A percentile compares a stretch with the other conserved stretches of the same genome.
Evolutionary conservation across 805 yeast genomes (phyloP).

Genomic region (Nadsonia fulvescens): DNA sequence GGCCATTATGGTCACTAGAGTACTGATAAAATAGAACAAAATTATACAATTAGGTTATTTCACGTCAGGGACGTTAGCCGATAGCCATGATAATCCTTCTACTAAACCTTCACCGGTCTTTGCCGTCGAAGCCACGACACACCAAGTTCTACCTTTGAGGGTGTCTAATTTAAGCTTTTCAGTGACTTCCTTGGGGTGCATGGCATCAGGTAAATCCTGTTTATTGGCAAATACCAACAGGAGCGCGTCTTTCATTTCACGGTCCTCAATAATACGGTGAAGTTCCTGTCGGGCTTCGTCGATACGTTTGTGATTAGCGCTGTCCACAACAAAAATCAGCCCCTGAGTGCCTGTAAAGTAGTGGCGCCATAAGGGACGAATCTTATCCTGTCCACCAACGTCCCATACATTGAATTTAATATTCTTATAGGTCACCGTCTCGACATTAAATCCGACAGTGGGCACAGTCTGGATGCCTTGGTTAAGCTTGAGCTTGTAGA

Average conservation of each 20-base stretch:
- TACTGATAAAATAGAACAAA: conserved; percentile 1
- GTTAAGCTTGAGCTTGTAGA: conserved; percentile 67
- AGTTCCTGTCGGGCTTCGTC: conserved; percentile 66
- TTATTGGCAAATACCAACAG: conserved; percentile 77
- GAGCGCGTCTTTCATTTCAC: conserved; percentile 65
- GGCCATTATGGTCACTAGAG: too few species aligned
- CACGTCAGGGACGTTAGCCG: conserved; percentile 32
- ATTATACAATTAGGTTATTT: conserved; percentile 8
- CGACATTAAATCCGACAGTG: conserved; percentile 87
- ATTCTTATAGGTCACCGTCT: conserved; percentile 65
- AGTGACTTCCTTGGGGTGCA: conserved; percentile 66
- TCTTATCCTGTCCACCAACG: conserved; percentile 89
- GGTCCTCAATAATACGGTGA: conserved; percentile 60
- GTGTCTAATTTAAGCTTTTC: conserved; percentile 47
- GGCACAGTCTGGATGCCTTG: conserved; percentile 67
- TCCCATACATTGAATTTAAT: conserved; percentile 83
- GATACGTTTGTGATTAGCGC: conserved; percentile 53
- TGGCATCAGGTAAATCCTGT: conserved; percentile 57
- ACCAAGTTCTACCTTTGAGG: conserved; percentile 62
- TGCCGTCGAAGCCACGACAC: conserved; percentile 82
- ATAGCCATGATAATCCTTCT: conserved; percentile 77
- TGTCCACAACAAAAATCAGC: conserved; percentile 76
- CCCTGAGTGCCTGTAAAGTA: conserved; percentile 89
- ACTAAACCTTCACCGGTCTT: conserved; percentile 77
- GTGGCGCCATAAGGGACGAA: conserved; percentile 89